Conservation (phyloP, 768 basidiomycete genomes). For the Tulasnella sp. region DNA sequence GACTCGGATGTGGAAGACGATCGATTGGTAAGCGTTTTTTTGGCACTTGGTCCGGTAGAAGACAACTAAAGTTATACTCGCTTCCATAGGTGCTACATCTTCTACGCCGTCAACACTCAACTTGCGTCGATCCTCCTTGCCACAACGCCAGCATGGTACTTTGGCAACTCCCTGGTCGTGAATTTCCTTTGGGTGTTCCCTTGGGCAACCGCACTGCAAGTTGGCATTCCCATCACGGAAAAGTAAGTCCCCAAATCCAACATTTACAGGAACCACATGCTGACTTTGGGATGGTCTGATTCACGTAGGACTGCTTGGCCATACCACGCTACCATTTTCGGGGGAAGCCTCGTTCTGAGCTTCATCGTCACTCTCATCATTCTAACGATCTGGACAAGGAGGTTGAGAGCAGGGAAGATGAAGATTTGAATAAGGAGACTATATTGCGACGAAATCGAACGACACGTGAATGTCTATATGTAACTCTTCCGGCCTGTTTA, state of each 20-base stretch:
- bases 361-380: constrained; percentile 20
- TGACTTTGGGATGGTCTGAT: neutral
- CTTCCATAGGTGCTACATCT: constrained; percentile 29
- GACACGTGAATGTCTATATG: neutral
- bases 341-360: constrained; percentile 29
- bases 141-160: constrained; percentile 30
- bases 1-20: constrained; percentile 27
- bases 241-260: neutral
- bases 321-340: constrained; percentile 31
- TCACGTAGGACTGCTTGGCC: constrained; percentile 27
- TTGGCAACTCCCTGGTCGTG: constrained; percentile 28
- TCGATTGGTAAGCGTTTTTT: constrained; percentile 25
- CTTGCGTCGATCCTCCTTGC: constrained; percentile 31
- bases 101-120: constrained; percentile 30
- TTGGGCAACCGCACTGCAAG: constrained; percentile 29
- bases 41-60: too few relatives aligned
- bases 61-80: too few relatives aligned
- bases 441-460: neutral
- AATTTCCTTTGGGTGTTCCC: constrained; percentile 31
- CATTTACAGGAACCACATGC: too few relatives aligned
- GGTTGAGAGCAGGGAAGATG: constrained; percentile 12
- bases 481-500: neutral
- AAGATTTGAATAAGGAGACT: neutral
- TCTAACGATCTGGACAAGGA: neutral
- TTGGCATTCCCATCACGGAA: constrained; percentile 8